Evolutionary conservation across 768 basidiomycete species (phyloP).

Genomic region (Trametes punicea): DNA sequence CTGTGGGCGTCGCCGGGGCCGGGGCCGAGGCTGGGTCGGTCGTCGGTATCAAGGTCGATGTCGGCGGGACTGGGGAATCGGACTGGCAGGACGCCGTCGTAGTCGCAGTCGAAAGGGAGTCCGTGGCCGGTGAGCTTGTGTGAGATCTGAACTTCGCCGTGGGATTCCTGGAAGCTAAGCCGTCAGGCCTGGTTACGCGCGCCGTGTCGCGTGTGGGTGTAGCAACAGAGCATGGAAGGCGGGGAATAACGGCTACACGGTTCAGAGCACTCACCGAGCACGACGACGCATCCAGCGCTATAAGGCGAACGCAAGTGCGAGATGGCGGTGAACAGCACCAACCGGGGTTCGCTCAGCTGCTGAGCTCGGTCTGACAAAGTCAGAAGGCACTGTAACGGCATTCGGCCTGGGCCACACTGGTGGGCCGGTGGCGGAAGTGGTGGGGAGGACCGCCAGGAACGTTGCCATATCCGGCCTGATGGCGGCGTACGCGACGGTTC

Average conservation of each 20-base stretch:
- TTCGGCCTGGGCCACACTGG: no score
- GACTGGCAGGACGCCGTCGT: no score
- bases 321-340: not conserved
- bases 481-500: slow-evolving; percentile 17
- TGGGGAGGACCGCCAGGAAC: not conserved
- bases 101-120: not conserved
- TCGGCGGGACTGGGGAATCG: not conserved
- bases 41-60: not conserved
- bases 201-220: slow-evolving; percentile 2
- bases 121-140: not conserved
- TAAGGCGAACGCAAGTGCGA: not conserved
- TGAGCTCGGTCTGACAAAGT: no score
- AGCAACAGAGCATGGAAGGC: not conserved
- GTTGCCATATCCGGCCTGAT: slow-evolving; percentile 14
- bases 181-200: slow-evolving; percentile 10
- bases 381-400: not conserved
- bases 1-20: not conserved
- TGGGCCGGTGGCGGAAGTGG: not conserved
- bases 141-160: not conserved
- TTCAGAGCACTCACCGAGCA: no score
- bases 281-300: not conserved
- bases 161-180: slow-evolving; percentile 5
- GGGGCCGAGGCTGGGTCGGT: not conserved
- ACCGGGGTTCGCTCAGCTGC: not conserved
- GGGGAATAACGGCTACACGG: not conserved